Conservation (phyloP, 1,284 basidiomycete genomes). For the Inonotus hispidus region DNA sequence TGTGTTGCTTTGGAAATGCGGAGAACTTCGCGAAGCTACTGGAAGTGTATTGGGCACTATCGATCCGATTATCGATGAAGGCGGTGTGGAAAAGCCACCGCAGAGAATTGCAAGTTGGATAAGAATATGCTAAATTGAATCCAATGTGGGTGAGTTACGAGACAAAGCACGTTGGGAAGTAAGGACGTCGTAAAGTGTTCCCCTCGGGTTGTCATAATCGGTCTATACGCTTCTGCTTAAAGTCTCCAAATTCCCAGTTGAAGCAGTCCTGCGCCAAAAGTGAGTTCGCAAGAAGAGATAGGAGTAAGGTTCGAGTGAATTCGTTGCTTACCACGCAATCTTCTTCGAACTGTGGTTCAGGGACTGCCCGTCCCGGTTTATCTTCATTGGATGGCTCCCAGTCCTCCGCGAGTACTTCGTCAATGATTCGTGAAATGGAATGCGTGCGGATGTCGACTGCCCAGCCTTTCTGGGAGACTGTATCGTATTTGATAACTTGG, state of each 20-base stretch:
- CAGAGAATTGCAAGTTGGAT: too few relatives aligned
- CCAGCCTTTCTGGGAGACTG: conserved; percentile 82
- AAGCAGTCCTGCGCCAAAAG: conserved; percentile 49
- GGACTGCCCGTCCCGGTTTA: conserved; percentile 27
- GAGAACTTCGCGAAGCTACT: neutral
- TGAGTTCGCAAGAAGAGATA: neutral
- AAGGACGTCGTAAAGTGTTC: neutral
- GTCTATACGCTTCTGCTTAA: neutral
- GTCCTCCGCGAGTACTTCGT: conserved; percentile 65
- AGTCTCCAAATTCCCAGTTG: conserved; percentile 63
- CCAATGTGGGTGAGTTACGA: too few relatives aligned
- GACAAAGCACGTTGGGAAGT: too few relatives aligned
- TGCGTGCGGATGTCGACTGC: conserved; percentile 74
- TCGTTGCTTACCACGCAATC: conserved; percentile 43
- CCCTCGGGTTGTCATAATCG: neutral
- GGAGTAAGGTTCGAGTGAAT: neutral
- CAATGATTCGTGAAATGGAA: conserved; percentile 70
- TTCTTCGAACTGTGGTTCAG: conserved; percentile 29
- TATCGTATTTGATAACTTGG: conserved; percentile 83
- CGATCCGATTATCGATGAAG: too few relatives aligned
- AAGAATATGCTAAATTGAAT: too few relatives aligned
- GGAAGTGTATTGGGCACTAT: too few relatives aligned
- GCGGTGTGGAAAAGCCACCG: too few relatives aligned
- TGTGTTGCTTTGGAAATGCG: neutral
- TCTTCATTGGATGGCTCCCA: conserved; percentile 45